Evolutionary conservation across 2,329 filamentous ascomycete species (phyloP).

Genomic region (Stachybotrys chartarum): DNA sequence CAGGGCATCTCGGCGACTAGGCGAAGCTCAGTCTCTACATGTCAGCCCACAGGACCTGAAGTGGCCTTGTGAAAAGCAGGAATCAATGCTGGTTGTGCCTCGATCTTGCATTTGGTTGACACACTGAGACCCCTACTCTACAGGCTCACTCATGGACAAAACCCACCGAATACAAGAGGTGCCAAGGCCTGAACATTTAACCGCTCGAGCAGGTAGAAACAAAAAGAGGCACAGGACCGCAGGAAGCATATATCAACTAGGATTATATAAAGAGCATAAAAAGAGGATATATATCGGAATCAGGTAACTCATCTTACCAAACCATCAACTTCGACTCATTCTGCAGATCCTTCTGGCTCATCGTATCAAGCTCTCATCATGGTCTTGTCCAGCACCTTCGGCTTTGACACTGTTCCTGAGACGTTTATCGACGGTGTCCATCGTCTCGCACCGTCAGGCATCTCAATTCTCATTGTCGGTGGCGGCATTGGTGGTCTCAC

Average conservation of each 20-base stretch:
- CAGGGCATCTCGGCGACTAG: too few species aligned
- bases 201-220: background rate
- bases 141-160: background rate
- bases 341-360: background rate
- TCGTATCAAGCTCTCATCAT: background rate
- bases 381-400: background rate
- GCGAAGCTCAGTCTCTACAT: too few species aligned
- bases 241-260: too few species aligned
- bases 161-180: background rate
- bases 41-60: too few species aligned
- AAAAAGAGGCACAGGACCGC: too few species aligned
- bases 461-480: conserved; percentile 8
- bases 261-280: too few species aligned
- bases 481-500: conserved; percentile 7
- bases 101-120: too few species aligned
- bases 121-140: too few species aligned
- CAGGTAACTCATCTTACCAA: background rate
- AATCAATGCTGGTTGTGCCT: too few species aligned
- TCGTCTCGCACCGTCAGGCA: background rate
- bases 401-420: background rate
- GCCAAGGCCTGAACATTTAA: background rate
- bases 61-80: too few species aligned
- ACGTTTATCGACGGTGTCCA: background rate
- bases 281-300: background rate
- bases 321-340: background rate